Evolutionary conservation across 148 eudicot species (phyloP).

Genomic region (Oxyria digyna): DNA sequence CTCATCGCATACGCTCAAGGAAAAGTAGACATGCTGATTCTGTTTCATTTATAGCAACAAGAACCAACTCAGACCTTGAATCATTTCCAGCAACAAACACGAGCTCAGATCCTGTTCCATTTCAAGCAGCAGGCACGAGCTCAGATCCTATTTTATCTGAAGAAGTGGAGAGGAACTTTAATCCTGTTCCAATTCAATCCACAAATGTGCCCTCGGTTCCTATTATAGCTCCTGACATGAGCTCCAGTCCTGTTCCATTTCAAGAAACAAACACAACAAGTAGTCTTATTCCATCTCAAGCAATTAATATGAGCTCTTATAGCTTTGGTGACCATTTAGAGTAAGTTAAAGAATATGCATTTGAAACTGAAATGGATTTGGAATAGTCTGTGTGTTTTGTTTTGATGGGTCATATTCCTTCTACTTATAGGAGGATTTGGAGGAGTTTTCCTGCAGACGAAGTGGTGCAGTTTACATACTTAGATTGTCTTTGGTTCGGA

Average conservation of each 20-base stretch:
- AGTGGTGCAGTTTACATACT: slow-evolving; percentile 22
- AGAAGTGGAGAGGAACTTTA: background rate
- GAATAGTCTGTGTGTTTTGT: background rate
- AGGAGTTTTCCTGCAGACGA: slow-evolving; percentile 30
- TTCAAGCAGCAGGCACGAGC: background rate
- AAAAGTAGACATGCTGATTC: slow-evolving; percentile 1
- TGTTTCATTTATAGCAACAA: background rate
- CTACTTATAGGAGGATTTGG: slow-evolving; percentile 39
- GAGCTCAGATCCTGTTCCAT: background rate
- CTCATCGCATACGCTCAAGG: background rate
- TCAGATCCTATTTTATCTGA: background rate
- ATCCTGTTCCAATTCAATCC: background rate
- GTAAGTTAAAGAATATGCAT: background rate
- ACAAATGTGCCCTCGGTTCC: no score
- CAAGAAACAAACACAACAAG: background rate
- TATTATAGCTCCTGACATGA: no score
- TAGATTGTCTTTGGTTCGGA: slow-evolving; percentile 46
- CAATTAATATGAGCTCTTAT: background rate
- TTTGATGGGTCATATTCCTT: background rate
- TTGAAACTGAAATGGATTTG: background rate
- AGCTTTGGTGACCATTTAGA: slow-evolving; percentile 3
- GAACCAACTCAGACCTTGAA: background rate
- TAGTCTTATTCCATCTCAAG: background rate
- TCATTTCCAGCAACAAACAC: background rate
- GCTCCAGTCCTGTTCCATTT: background rate